Percentiles rank a stretch among this genome's conserved stretches.
Conservation (phyloP, 352 stramenopile species). For the Pythium brachiatum region DNA sequence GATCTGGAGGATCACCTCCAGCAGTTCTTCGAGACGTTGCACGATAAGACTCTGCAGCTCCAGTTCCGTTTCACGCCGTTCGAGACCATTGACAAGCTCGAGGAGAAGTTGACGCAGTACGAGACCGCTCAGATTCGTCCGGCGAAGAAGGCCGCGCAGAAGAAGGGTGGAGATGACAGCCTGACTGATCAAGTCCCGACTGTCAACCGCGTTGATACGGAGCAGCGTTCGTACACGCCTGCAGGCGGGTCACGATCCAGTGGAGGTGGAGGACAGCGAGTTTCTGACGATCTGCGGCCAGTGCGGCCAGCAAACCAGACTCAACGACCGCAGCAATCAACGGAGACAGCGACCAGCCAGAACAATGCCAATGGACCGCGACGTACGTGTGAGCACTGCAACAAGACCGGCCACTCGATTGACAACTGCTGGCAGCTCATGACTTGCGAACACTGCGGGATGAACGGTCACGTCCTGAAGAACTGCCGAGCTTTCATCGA, state of each 20-base stretch:
- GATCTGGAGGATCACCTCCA: conserved; percentile 20
- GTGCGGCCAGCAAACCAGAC: background rate
- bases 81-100: conserved; percentile 16
- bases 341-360: background rate
- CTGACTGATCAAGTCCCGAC: background rate
- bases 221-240: background rate
- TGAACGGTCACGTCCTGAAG: background rate
- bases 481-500: background rate
- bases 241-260: background rate
- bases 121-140: conserved; percentile 11
- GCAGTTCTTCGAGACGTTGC: conserved; percentile 22
- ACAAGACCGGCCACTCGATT: conserved; percentile 6
- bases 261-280: background rate
- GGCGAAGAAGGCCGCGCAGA: conserved; percentile 2
- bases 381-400: conserved; percentile 9
- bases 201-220: background rate
- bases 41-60: conserved; percentile 18
- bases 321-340: background rate
- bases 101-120: conserved; percentile 15
- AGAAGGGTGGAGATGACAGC: background rate
- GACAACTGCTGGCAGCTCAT: conserved; percentile 7
- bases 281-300: background rate
- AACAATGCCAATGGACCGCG: background rate
- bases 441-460: background rate
- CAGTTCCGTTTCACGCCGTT: conserved; percentile 17